Evolutionary conservation across 2,329 filamentous ascomycete genomes (phyloP).

Genomic region (Geosmithia flava): DNA sequence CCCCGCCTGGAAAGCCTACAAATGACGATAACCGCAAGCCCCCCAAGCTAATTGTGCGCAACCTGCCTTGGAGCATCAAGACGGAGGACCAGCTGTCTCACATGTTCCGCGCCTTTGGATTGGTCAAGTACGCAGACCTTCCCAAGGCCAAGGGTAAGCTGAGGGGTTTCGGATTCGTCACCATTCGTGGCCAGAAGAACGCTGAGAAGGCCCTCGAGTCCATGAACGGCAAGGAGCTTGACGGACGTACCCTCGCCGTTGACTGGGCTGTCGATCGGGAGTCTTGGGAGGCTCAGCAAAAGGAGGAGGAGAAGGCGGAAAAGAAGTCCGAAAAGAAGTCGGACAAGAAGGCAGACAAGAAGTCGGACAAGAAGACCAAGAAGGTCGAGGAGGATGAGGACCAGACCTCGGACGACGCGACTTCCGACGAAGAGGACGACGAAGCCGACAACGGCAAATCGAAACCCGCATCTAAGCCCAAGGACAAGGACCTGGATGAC

Average conservation of each 20-base stretch:
- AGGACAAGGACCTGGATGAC: slow-evolving; percentile 28
- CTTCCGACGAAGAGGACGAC: slow-evolving; percentile 9
- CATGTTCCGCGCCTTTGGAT: slow-evolving; percentile 79
- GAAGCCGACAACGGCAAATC: slow-evolving; percentile 15
- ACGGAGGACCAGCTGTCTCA: slow-evolving; percentile 65
- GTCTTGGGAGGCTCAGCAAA: slow-evolving; percentile 60
- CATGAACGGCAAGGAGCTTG: slow-evolving; percentile 81
- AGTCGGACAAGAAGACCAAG: slow-evolving; percentile 10
- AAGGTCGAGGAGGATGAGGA: slow-evolving; percentile 17
- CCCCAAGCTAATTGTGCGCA: slow-evolving; percentile 77
- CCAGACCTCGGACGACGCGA: slow-evolving; percentile 13
- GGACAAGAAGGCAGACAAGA: slow-evolving; percentile 15
- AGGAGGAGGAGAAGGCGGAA: slow-evolving; percentile 72
- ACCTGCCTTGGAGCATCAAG: slow-evolving; percentile 93
- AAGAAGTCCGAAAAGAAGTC: no score
- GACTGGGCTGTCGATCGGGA: slow-evolving; percentile 95
- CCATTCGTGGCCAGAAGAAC: slow-evolving; percentile 77
- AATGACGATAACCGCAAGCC: slow-evolving; percentile 51
- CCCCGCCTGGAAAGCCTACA: slow-evolving; percentile 33
- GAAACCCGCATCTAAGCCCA: slow-evolving; percentile 17
- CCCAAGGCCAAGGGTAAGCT: slow-evolving; percentile 68
- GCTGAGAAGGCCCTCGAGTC: slow-evolving; percentile 77
- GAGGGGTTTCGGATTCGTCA: slow-evolving; percentile 86
- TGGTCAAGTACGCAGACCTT: slow-evolving; percentile 77
- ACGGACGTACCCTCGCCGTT: slow-evolving; percentile 79